phyloP scores from a whole-genome alignment of 2,329 filamentous ascomycete genomes.

The Alternaria viburni region DNA sequence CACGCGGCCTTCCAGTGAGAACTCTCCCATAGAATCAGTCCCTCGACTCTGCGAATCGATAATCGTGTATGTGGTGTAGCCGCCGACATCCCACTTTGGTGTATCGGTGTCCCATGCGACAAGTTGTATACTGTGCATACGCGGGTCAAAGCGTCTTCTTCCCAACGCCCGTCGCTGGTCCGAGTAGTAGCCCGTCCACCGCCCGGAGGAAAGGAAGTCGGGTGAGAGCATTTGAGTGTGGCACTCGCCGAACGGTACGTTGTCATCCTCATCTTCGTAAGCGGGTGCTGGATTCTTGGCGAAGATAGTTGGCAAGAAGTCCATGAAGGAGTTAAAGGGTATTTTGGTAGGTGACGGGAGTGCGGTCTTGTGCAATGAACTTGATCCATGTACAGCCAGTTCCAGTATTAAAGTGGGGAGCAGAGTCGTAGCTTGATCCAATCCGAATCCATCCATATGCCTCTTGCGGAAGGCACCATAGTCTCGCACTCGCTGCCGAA shows the following conservation, averaged over 20 bases:
- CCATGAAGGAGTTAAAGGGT: constrained; percentile 19
- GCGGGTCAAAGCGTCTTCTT: constrained; percentile 10
- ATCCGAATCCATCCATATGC: background rate
- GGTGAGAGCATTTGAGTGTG: constrained; percentile 26
- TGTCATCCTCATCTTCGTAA: background rate
- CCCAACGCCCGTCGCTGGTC: constrained; percentile 14
- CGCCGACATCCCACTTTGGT: background rate
- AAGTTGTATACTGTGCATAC: constrained; percentile 21
- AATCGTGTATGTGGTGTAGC: background rate
- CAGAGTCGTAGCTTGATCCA: constrained; percentile 16
- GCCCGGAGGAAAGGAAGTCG: constrained; percentile 18
- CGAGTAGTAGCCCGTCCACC: constrained; percentile 25
- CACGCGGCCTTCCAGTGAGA: constrained; percentile 21
- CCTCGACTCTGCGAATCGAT: constrained; percentile 20
- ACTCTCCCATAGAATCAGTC: constrained; percentile 19
- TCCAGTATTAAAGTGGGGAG: constrained; percentile 10
- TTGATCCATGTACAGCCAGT: background rate
- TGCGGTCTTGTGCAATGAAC: background rate
- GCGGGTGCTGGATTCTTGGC: background rate
- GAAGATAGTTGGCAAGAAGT: constrained; percentile 22
- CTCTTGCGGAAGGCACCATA: constrained; percentile 1
- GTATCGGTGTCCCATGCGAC: background rate
- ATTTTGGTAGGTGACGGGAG: constrained; percentile 22
- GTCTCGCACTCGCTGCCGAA: constrained; percentile 8
- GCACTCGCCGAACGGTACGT: constrained; percentile 15